Evolutionary conservation across 345 rosid species (phyloP), one percentile per base, ranked within the genome.

Genomic region (Nephelium lappaceum): DNA sequence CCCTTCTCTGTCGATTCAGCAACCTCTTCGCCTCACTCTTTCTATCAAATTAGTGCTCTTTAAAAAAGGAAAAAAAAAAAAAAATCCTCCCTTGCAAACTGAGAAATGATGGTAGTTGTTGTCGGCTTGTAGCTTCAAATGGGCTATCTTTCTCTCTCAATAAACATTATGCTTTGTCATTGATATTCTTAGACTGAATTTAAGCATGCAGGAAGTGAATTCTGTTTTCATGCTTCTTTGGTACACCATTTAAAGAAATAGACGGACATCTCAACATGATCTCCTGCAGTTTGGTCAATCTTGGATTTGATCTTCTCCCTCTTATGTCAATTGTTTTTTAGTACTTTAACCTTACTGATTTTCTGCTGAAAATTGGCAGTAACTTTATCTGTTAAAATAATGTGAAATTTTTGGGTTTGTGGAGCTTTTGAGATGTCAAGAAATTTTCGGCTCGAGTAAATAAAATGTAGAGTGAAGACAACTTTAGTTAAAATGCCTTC

Each of bases 381-480:
- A 74, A 21, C 67, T 42, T 74, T 25, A 63, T 64, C 43, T 45
- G 43, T 27, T 64, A n/a, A 47, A 25, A 10, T 31, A 55, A 74
- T 41, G 49, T 73, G 11, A 58, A 41, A 41, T 60, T 73, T 6
- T 61, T 41, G 39, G 21, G 68, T 73, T 60, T 39, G 10, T 23
- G 36, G 23, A 42, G 39, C 68, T 73, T 60, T n/a, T 55, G 27
- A 9, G n/a, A 57, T 21, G 41, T 70, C 25, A 43, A 43, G 12
- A 42, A n/a, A 58, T 15, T 73, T 23, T 11, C 21, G 1, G 24
- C 42, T 73, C 15, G 36, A 12, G 38, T 58, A n/a, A 14, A 14
- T 11, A 5, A 61, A 62, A 5, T 43, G 16, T 18, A 18, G 51
- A 42, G 36, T 45, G 78, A 42, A 47, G 61, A 63, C 41, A 65